These are phyloP conservation scores for Primulina huaijiensis DNA, from an alignment of 257 asterid species.

Conservation along the genomic window DNA sequence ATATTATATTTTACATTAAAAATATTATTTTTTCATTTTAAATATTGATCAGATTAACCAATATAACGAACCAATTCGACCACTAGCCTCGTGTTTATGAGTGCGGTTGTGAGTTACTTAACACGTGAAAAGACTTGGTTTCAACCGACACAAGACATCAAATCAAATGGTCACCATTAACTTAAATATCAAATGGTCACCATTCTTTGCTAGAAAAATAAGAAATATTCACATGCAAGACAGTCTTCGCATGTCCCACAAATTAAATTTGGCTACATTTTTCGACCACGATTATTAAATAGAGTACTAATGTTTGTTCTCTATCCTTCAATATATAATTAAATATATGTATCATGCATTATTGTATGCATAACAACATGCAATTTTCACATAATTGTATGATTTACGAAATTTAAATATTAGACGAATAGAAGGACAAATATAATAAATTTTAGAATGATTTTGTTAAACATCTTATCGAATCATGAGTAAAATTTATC, in stretches of 20 bases:
- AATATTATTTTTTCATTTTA: too few relatives aligned
- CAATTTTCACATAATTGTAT: background rate
- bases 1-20: too few relatives aligned
- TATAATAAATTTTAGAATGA: too few relatives aligned
- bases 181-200: conserved; percentile 3
- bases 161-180: conserved; percentile 4
- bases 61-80: background rate
- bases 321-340: background rate
- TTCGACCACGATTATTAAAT: too few relatives aligned
- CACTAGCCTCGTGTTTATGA: background rate
- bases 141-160: conserved; percentile 36
- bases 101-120: conserved; percentile 12
- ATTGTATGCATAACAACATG: background rate
- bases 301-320: too few relatives aligned
- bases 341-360: background rate
- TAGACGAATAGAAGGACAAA: too few relatives aligned
- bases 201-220: background rate
- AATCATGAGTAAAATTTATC: too few relatives aligned
- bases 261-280: conserved; percentile 16
- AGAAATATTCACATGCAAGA: conserved; percentile 28
- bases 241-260: conserved; percentile 32
- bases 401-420: background rate
- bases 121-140: conserved; percentile 36
- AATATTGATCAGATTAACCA: too few relatives aligned
- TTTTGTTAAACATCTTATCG: too few relatives aligned